Base-by-base conservation (phyloP, 2,329 filamentous ascomycete genomes). In the Aspergillus calidoustus region DNA sequence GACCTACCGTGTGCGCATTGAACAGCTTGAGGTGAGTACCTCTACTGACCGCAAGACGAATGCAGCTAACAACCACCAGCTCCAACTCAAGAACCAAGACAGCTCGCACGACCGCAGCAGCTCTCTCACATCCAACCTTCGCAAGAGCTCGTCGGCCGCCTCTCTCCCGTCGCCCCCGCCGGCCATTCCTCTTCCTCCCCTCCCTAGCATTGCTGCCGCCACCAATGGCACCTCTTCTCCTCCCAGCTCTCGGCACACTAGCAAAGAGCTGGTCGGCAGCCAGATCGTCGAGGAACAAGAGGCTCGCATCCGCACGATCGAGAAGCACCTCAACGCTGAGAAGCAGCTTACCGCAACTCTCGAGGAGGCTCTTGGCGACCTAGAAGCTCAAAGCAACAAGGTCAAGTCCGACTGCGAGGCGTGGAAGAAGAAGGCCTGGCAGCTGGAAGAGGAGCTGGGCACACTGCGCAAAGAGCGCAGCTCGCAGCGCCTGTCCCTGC, bases 261-360 rank as follows among this genome's bases (percentile, higher is more conserved):
- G 92, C 82, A 96, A 95, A 76, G 92, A 97, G 71, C 85, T 88
- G 60, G 83, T 89, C 55, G 86, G 89, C 62, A 87, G 89, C 54
- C 93, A 97, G 71, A 86, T 96, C 59, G 92, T 94, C 63, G 94
- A 98, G 72, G 95, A 99, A 70, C 93, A 97, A 76, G 95, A 99
- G 75, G 91, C 92, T 48, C 93, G 93, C 66, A 96, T 99, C 74
- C 89, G 91, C 63, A 96, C 92, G 7, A 96, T 99, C 65, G 94
- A 99, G 83, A 98, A 97, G 82, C 93, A 98, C 74, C 86, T 99
- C 25, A 90, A 91, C 67, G 95, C 95, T 3, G 95, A 99, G 83
- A 96, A 96, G 76, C 94, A 98, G 77, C 88, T 99, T 62, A 99
- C 94, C 0, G 90, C 92, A 52, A 98, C 94, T 2, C 86, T 99